Base-by-base conservation (phyloP, 1,284 basidiomycete species). In the Caloboletus inedulis region DNA sequence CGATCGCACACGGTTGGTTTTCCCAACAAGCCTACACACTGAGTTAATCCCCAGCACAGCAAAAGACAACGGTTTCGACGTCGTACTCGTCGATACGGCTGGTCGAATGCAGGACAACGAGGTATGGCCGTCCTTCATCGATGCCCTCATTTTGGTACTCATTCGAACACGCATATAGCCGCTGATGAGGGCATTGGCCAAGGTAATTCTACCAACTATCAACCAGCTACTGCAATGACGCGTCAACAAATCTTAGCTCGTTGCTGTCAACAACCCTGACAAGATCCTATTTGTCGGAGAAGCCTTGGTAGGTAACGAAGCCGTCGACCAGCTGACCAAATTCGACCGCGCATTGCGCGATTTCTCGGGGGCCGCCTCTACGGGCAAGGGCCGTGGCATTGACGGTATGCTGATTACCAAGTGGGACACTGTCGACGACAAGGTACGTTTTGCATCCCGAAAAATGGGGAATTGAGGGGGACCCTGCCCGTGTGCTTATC, bases 101-200 rank as follows among this genome's bases (percentile, higher is more conserved):
- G 95, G 94, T 1, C 81, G 94, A 51, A 97, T 98, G 95, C 95
- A 98, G 71, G 94, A 98, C 72, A 98, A 98, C 66, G 94, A 98
- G 80, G 88, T 89, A 62, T 33, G 77, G 51, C 42, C 37, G n/a
- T 52, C 23, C 42, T n/a, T 34, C 46, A n/a, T 33, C 25, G 16
- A 18, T 29, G 30, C 13, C 33, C 13, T 37, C 10, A 7, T 37
- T 33, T 47, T 29, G 8, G 2, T 16, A 31, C 50, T 53, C 34
- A 59, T 31, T n/a, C 5, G 19, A 36, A 40, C 34, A 37, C 23
- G 48, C 48, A 47, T 44, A 21, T 59, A 89, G 85, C 95, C 94
- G 2, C 75, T 98, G 52, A 98, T 98, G 94, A 84, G 92, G n/a
- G 94, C 95, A 7, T 78, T 98, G n/a, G 92, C 94, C 41, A 97